phyloP scores from a whole-genome alignment of 1,284 basidiomycete species.

The Chalciporus sp. region DNA sequence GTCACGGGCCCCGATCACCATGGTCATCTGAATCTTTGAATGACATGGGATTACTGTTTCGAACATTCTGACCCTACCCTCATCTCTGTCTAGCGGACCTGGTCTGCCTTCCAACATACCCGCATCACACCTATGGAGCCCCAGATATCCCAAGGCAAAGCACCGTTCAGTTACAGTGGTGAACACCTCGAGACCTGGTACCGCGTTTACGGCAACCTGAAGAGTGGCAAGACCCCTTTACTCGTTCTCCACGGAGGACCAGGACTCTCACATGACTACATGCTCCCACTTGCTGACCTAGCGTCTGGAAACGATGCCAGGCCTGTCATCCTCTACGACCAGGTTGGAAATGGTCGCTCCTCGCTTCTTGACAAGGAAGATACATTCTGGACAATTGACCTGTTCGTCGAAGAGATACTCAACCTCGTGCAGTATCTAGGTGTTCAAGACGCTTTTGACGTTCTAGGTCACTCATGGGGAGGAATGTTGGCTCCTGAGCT shows the following conservation, averaged over 20 bases:
- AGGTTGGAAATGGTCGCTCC: constrained; percentile 45
- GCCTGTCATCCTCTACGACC: constrained; percentile 48
- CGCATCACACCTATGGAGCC: not conserved
- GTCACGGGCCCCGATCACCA: no score
- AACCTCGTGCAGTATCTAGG: constrained; percentile 42
- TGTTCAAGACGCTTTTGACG: constrained; percentile 40
- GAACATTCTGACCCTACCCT: no score
- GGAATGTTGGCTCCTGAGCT: constrained; percentile 41
- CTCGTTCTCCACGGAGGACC: constrained; percentile 45
- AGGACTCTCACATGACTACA: constrained; percentile 42
- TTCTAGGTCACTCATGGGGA: constrained; percentile 51
- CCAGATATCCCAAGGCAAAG: not conserved
- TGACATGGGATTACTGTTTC: no score
- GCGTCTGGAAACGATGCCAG: not conserved
- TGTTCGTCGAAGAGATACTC: constrained; percentile 50
- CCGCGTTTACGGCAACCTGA: constrained; percentile 5
- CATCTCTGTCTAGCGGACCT: not conserved
- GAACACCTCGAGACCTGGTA: constrained; percentile 7
- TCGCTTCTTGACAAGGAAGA: constrained; percentile 40
- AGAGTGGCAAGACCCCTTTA: constrained; percentile 30
- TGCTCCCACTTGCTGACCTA: constrained; percentile 38
- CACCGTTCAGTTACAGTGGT: not conserved
- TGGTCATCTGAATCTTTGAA: no score
- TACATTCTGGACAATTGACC: constrained; percentile 46
- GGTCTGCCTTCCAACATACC: not conserved